Evolutionary conservation across 768 basidiomycete species (phyloP).

Genomic region (Suillus variegatus): DNA sequence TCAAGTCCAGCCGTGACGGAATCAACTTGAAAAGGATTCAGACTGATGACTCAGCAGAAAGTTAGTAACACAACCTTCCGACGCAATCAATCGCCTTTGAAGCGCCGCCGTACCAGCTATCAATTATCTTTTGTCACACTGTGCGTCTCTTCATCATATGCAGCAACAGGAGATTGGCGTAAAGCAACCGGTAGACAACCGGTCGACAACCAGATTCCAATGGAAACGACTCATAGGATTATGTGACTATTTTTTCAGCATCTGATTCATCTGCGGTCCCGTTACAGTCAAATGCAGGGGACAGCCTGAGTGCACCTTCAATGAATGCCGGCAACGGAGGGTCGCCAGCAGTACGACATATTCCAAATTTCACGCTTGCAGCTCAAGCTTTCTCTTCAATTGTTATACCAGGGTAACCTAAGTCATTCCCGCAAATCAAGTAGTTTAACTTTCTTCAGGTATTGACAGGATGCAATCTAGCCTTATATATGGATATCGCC

Average conservation of each 20-base stretch:
- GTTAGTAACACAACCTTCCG: conserved; percentile 8
- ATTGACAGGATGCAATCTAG: conserved; percentile 23
- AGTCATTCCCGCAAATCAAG: conserved; percentile 23
- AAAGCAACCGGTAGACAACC: conserved; percentile 13
- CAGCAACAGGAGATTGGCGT: conserved; percentile 13
- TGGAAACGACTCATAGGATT: conserved; percentile 26
- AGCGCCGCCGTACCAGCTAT: neutral
- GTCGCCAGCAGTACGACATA: conserved; percentile 18
- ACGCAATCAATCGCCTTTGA: conserved; percentile 2
- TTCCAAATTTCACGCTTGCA: conserved; percentile 25
- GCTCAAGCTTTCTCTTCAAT: conserved; percentile 21
- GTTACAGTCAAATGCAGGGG: conserved; percentile 37
- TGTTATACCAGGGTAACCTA: conserved; percentile 23
- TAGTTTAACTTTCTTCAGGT: conserved; percentile 24
- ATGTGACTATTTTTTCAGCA: conserved; percentile 24
- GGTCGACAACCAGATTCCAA: neutral
- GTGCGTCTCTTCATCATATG: neutral
- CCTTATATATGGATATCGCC: conserved; percentile 26
- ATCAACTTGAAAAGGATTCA: conserved; percentile 18
- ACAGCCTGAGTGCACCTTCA: neutral
- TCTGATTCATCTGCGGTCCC: conserved; percentile 22
- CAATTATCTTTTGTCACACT: neutral
- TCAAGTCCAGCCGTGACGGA: conserved; percentile 17
- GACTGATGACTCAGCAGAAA: conserved; percentile 24
- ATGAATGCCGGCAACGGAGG: conserved; percentile 26